Conservation (phyloP, 2,329 filamentous ascomycete genomes). For the Aspergillus ibericus region DNA sequence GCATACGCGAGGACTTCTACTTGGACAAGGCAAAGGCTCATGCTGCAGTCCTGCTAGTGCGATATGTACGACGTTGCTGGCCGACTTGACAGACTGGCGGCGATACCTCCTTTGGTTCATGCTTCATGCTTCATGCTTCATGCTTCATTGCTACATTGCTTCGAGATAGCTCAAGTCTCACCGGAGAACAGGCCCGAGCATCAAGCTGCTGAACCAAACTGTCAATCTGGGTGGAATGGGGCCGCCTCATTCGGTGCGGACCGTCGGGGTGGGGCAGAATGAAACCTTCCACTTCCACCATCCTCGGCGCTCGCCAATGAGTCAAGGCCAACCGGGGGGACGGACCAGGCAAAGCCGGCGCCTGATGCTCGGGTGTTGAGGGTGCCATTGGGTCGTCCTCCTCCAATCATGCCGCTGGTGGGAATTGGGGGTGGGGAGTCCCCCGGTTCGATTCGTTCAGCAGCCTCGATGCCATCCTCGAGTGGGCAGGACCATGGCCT, state of each 20-base stretch:
- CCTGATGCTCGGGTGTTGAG: background rate
- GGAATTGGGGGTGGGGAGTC: background rate
- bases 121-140: no score
- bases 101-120: no score
- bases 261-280: slow-evolving; percentile 14
- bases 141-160: no score
- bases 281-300: slow-evolving; percentile 4
- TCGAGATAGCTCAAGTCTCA: no score
- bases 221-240: slow-evolving; percentile 13
- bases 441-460: background rate
- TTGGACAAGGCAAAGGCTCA: no score
- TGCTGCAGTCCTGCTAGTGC: background rate
- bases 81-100: no score
- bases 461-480: background rate
- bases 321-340: background rate
- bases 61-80: no score
- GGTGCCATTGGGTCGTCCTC: background rate
- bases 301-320: background rate
- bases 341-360: background rate
- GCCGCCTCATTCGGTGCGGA: slow-evolving; percentile 20
- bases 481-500: background rate
- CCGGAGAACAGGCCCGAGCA: background rate
- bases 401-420: background rate
- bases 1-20: no score
- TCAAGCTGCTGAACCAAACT: background rate